Evolutionary conservation across 2,329 filamentous ascomycete genomes (phyloP).

Genomic region (Pseudocercospora cruenta): DNA sequence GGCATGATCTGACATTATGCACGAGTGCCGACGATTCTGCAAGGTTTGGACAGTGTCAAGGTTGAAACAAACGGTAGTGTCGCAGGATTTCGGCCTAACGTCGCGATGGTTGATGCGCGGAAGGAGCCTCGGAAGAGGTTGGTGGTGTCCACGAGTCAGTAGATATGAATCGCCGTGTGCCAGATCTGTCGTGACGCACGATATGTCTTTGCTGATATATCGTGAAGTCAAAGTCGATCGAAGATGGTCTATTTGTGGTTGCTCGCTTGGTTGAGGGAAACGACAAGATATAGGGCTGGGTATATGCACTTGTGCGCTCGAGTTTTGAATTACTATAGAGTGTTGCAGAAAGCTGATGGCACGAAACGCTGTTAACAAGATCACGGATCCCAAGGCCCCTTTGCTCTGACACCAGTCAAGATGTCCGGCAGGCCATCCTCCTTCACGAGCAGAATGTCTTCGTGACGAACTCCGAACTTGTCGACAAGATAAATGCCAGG

Average conservation of each 20-base stretch:
- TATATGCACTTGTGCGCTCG: no score
- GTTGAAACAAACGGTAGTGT: background rate
- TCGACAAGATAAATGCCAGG: conserved; percentile 65
- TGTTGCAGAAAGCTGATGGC: no score
- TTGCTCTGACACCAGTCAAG: conserved; percentile 58
- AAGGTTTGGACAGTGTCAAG: background rate
- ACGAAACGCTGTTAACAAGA: no score
- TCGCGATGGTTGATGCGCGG: no score
- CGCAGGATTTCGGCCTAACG: background rate
- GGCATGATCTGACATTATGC: background rate
- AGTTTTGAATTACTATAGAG: no score
- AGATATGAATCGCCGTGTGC: background rate
- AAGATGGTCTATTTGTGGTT: no score
- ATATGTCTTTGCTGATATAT: no score
- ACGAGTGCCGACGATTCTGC: background rate
- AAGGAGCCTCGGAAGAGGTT: no score
- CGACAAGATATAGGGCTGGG: no score
- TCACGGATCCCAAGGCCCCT: conserved; percentile 59
- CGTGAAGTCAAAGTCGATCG: no score
- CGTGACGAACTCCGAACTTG: conserved; percentile 65
- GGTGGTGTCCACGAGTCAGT: background rate
- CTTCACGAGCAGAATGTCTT: conserved; percentile 63
- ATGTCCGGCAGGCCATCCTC: conserved; percentile 59
- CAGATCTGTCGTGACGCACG: background rate
- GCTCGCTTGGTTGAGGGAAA: no score